Base-by-base conservation (phyloP, 2,329 filamentous ascomycete genomes). In the Epichloe hybrida region DNA sequence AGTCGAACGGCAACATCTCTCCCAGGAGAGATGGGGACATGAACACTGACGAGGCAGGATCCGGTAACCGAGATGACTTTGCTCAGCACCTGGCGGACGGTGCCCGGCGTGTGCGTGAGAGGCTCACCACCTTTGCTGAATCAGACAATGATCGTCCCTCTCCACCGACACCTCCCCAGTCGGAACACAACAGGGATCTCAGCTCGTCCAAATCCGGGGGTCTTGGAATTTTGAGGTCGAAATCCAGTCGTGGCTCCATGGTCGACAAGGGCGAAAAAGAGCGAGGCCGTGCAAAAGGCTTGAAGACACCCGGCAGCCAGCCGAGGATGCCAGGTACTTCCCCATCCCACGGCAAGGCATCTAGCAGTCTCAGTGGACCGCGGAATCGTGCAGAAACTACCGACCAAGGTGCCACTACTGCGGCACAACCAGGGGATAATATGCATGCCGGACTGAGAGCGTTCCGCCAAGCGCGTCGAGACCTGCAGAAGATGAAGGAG, bases 71-170 rank as follows among this genome's bases (percentile, higher is more conserved):
- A 4, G 80, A 87, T 49, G 85, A 87, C 31, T 89, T 90, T 60
- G 81, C 83, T 17, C 80, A 75, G 49, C 83, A 88, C 59, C 74
- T 90, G 39, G 85, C 84, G 2, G 77, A 82, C 55, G 79, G 85
- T 15, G 80, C 84, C 50, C 78, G 79, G 34, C 77, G 83, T 1
- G 83, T 90, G 7, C 81, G 86, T 48, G 84, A 90, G 64, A 83
- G 80, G 56, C 69, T 90, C 43, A 85, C 80, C 7, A 83, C 78
- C 0, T 84, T 82, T 55, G 80, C 79, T 0, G 83, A 86, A 57
- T 74, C 75, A 3, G 81, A 87, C 38, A 72, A 67, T 54, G 72
- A 72, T 11, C 57, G 52, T 38, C 54, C 60, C 4, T 46, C 53
- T 21, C 59, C 65, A 3, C 54, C 60, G 3, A 49, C 54, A 3